Evolutionary conservation across 768 basidiomycete genomes (phyloP).

Genomic region (Lactarius pseudohatsudake): DNA sequence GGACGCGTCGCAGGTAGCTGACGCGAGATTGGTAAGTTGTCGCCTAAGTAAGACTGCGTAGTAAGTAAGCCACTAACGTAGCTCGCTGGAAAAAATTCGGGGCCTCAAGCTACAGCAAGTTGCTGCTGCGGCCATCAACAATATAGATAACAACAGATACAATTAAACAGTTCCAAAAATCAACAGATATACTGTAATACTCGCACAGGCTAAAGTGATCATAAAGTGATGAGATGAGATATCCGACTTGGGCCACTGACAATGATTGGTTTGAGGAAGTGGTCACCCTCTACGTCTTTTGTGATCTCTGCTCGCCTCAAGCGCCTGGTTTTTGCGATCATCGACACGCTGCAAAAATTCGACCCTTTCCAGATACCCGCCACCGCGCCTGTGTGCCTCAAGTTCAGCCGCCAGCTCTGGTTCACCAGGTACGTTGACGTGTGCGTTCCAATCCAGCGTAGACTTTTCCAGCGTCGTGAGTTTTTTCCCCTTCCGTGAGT

Average conservation of each 20-base stretch:
- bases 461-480: conserved; percentile 84
- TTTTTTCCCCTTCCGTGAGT: conserved; percentile 63
- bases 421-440: conserved; percentile 47
- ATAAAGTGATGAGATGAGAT: background rate
- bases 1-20: background rate
- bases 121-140: background rate
- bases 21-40: background rate
- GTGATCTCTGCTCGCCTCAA: conserved; percentile 54
- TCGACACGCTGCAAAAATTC: conserved; percentile 80
- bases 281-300: conserved; percentile 44
- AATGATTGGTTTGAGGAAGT: background rate
- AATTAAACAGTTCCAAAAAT: no score
- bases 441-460: conserved; percentile 80
- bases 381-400: conserved; percentile 68
- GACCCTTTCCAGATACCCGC: conserved; percentile 82
- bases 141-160: background rate
- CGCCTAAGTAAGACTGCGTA: background rate
- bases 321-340: conserved; percentile 61
- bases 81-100: background rate
- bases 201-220: no score
- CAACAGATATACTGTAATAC: no score
- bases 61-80: background rate
- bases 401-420: conserved; percentile 63
- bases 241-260: background rate
- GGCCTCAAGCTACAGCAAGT: background rate